phyloP scores from a whole-genome alignment of 257 asterid genomes.

The Linaria vulgaris region DNA sequence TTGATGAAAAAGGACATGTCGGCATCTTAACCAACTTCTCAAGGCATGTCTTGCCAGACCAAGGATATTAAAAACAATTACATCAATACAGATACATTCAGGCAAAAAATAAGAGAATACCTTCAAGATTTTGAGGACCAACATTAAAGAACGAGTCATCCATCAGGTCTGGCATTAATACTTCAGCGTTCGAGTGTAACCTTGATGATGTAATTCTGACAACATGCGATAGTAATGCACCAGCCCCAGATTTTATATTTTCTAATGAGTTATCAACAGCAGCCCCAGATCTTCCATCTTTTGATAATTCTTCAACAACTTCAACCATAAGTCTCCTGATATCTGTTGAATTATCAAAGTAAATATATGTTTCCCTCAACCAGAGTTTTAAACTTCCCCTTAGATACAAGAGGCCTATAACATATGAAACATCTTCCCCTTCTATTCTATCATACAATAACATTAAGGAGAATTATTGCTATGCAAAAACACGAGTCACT shows the following conservation, averaged over 20 bases:
- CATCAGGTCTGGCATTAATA: constrained; percentile 48
- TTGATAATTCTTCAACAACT: constrained; percentile 65
- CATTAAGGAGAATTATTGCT: constrained; percentile 15
- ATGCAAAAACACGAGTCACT: background rate
- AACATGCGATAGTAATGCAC: constrained; percentile 61
- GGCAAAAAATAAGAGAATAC: constrained; percentile 32
- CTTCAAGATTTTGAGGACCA: constrained; percentile 54
- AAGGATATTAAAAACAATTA: constrained; percentile 13
- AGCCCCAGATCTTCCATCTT: constrained; percentile 57
- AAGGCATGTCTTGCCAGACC: background rate
- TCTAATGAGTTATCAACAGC: constrained; percentile 64
- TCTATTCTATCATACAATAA: constrained; percentile 9
- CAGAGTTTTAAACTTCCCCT: constrained; percentile 15
- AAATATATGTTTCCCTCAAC: constrained; percentile 5
- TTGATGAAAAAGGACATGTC: background rate
- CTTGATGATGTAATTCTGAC: constrained; percentile 67
- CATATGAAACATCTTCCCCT: background rate
- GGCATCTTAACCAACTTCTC: background rate
- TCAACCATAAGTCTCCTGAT: constrained; percentile 61
- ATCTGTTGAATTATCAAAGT: constrained; percentile 46
- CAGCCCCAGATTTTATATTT: constrained; percentile 58
- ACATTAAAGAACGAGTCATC: constrained; percentile 48
- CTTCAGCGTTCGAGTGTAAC: constrained; percentile 70
- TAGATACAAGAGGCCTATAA: constrained; percentile 14
- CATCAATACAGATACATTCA: background rate